These are phyloP conservation scores for Leishmania amazonensis DNA, from an alignment of 208 protist species.

Conservation along the genomic window DNA sequence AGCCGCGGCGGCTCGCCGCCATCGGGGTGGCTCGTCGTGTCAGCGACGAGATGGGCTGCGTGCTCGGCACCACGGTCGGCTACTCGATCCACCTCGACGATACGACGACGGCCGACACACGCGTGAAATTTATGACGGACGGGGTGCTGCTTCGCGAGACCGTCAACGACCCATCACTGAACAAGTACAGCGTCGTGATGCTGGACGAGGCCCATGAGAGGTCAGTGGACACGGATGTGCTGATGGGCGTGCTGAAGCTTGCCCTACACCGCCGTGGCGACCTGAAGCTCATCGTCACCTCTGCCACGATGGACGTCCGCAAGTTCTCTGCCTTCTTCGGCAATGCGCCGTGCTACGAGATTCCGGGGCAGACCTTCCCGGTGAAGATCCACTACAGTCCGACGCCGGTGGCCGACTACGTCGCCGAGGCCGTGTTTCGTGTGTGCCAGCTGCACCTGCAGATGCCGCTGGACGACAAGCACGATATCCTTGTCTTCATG, in stretches of 20 bases:
- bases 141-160: conserved; percentile 96
- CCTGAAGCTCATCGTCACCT: conserved; percentile 99
- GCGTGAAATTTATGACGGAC: conserved; percentile 97
- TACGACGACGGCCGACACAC: conserved; percentile 74
- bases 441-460: conserved; percentile 89
- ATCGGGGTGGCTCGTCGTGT: conserved; percentile 94
- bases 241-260: conserved; percentile 96
- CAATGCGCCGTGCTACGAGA: conserved; percentile 95
- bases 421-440: conserved; percentile 80
- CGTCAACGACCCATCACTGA: conserved; percentile 84
- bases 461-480: conserved; percentile 76
- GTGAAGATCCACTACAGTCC: conserved; percentile 84
- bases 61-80: conserved; percentile 85
- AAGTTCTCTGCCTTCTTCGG: conserved; percentile 98
- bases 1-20: conserved; percentile 96
- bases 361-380: conserved; percentile 97
- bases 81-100: conserved; percentile 96
- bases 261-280: conserved; percentile 86
- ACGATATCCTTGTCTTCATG: conserved; percentile 99
- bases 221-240: conserved; percentile 96
- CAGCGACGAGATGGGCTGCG: conserved; percentile 89
- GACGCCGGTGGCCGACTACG: conserved; percentile 78
- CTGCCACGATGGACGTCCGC: conserved; percentile 98
- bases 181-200: conserved; percentile 97
- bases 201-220: conserved; percentile 99